Evolutionary conservation across 345 rosid species (phyloP).

Genomic region (Turritis glabra): DNA sequence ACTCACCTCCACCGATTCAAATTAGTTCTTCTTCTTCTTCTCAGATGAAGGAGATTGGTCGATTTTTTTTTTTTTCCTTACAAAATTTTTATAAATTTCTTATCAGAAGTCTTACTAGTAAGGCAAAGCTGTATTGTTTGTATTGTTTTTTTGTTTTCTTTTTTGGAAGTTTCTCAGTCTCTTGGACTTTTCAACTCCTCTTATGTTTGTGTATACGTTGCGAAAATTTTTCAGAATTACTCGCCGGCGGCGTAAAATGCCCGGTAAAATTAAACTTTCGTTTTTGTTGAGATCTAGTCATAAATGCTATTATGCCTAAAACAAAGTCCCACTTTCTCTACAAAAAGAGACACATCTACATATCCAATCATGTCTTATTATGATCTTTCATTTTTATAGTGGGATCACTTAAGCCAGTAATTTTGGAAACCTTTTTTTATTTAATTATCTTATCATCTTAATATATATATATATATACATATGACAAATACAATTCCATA

Average conservation of each 20-base stretch:
- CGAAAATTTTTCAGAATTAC: neutral
- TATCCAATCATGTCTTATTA: conserved; percentile 30
- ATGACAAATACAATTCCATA: neutral
- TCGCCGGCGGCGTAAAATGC: conserved; percentile 24
- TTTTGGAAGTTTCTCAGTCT: conserved; percentile 30
- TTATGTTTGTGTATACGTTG: neutral
- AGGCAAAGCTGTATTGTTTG: conserved; percentile 29
- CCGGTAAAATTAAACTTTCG: neutral
- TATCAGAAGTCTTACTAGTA: conserved; percentile 26
- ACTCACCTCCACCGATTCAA: conserved; percentile 3
- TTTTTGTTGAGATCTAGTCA: conserved; percentile 10
- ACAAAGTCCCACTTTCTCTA: conserved; percentile 24
- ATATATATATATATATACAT: no score
- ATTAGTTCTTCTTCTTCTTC: neutral
- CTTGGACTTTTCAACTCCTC: conserved; percentile 25
- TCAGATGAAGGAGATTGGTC: conserved; percentile 18
- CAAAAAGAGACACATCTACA: conserved; percentile 14
- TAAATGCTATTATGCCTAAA: conserved; percentile 33
- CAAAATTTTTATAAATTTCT: neutral
- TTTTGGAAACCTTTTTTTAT: neutral
- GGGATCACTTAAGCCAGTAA: conserved; percentile 15
- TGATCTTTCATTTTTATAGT: conserved; percentile 20
- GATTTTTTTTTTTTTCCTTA: neutral
- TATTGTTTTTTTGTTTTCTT: neutral
- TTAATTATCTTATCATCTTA: neutral